phyloP scores from a whole-genome alignment of 1,284 basidiomycete genomes.

The Volvariella volvacea region DNA sequence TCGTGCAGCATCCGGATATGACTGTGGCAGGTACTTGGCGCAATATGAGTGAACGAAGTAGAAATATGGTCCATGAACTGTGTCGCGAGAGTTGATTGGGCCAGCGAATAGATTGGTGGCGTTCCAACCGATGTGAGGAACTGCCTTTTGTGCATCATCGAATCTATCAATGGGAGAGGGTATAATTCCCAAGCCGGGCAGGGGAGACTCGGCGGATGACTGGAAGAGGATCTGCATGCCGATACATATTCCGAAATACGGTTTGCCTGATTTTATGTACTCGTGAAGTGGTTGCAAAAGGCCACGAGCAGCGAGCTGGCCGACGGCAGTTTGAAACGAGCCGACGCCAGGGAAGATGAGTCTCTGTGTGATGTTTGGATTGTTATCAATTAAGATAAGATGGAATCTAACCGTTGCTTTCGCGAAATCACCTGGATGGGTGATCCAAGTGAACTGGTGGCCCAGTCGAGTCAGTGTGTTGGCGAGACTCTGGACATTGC shows the following conservation, averaged over 20 bases:
- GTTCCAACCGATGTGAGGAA: conserved; percentile 99
- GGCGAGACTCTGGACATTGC: conserved; percentile 90
- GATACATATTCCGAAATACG: conserved; percentile 98
- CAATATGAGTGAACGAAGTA: conserved; percentile 99
- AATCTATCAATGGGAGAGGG: conserved; percentile 69
- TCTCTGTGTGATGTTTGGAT: conserved; percentile 46
- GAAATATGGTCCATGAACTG: conserved; percentile 55
- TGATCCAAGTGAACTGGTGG: conserved; percentile 89
- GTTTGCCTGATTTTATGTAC: conserved; percentile 86
- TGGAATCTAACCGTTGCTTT: conserved; percentile 76
- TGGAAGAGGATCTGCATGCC: conserved; percentile 95
- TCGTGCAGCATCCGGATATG: conserved; percentile 44
- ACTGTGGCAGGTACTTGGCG: conserved; percentile 61
- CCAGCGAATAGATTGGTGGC: conserved; percentile 27
- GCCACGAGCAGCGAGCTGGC: conserved; percentile 68
- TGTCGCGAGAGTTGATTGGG: conserved; percentile 22
- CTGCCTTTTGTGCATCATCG: conserved; percentile 67
- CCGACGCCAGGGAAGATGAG: conserved; percentile 99
- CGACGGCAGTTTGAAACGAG: conserved; percentile 85
- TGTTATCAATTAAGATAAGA: conserved; percentile 10
- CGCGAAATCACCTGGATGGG: conserved; percentile 77
- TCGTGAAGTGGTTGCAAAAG: conserved; percentile 75
- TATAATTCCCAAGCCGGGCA: conserved; percentile 67
- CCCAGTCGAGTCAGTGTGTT: conserved; percentile 90
- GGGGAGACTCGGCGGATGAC: conserved; percentile 72